These are phyloP conservation scores for Jimgerdemannia lactiflua DNA, from an alignment of 192 early-diverging fungal species.

Conservation along the genomic window DNA sequence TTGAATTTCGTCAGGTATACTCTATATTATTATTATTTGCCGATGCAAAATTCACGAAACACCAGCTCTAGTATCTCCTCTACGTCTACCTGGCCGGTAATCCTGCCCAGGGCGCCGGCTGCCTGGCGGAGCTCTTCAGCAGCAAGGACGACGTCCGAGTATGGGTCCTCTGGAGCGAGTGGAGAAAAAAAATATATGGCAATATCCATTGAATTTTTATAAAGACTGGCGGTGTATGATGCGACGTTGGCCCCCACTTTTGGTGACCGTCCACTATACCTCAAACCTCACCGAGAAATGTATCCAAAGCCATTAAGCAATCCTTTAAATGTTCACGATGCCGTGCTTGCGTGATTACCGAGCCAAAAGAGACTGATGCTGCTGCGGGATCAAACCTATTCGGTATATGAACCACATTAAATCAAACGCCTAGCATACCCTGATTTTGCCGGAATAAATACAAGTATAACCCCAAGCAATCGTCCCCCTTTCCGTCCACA, in stretches of 20 bases:
- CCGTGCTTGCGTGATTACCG: slow-evolving; percentile 65
- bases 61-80: slow-evolving; percentile 74
- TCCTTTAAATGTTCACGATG: slow-evolving; percentile 61
- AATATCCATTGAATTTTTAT: background rate
- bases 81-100: slow-evolving; percentile 70
- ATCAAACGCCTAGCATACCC: slow-evolving; percentile 6
- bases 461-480: background rate
- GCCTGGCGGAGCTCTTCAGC: slow-evolving; percentile 74
- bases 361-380: slow-evolving; percentile 14
- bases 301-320: slow-evolving; percentile 45
- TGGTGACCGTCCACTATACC: background rate
- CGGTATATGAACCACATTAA: background rate
- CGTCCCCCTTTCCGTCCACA: background rate
- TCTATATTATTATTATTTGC: slow-evolving; percentile 48
- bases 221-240: background rate
- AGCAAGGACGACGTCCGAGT: slow-evolving; percentile 59
- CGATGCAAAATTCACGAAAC: slow-evolving; percentile 79
- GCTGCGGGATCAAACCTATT: background rate
- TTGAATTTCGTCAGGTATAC: too few relatives aligned
- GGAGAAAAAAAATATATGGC: background rate
- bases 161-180: slow-evolving; percentile 16
- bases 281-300: slow-evolving; percentile 38
- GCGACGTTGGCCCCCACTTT: background rate
- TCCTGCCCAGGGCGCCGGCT: slow-evolving; percentile 58
- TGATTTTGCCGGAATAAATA: background rate